Percentiles rank a stretch among this genome's conserved stretches.
These are phyloP conservation scores for Alternaria solani DNA, from an alignment of 2,329 filamentous ascomycete genomes.

Conservation along the genomic window DNA sequence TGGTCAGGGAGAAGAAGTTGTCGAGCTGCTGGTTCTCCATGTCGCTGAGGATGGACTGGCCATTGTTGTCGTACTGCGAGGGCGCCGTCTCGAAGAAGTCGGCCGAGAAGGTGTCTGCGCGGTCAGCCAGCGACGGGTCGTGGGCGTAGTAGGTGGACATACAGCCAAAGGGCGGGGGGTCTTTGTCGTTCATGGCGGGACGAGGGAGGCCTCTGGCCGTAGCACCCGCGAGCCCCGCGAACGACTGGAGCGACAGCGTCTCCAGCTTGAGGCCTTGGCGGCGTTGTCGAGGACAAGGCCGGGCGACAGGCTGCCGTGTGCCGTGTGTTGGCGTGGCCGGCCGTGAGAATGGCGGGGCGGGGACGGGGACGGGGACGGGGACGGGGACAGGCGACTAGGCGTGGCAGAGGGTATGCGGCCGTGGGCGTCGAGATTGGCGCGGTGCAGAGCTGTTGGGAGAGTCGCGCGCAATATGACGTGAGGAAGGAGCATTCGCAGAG, in stretches of 20 bases:
- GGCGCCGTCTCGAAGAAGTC: conserved; percentile 32
- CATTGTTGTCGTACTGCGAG: conserved; percentile 26
- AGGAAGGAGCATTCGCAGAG: conserved; percentile 13
- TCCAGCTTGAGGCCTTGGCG: conserved; percentile 29
- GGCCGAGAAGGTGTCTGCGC: conserved; percentile 38
- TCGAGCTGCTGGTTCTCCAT: conserved; percentile 40
- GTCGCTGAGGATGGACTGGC: conserved; percentile 44
- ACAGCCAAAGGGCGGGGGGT: conserved; percentile 48
- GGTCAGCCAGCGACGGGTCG: conserved; percentile 13
- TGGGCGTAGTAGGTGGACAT: conserved; percentile 5
- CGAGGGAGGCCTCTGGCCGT: conserved; percentile 35
- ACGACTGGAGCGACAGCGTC: conserved; percentile 32
- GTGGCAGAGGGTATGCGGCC: neutral
- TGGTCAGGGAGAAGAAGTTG: conserved; percentile 46
- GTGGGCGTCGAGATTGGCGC: conserved; percentile 2
- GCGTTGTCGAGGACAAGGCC: neutral
- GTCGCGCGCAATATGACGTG: conserved; percentile 25
- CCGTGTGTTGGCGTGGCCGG: conserved; percentile 2
- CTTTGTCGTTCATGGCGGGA: conserved; percentile 45
- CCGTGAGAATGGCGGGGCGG: no score
- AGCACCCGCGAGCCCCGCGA: conserved; percentile 37
- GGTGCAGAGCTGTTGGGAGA: conserved; percentile 23
- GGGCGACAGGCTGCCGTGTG: neutral
- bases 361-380: neutral
- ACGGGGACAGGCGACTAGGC: neutral